A percentile compares a stretch with the other conserved stretches of the same genome.
Evolutionary conservation across 305 asterid genomes (phyloP).

Genomic region (Stenogyne calaminthoides): DNA sequence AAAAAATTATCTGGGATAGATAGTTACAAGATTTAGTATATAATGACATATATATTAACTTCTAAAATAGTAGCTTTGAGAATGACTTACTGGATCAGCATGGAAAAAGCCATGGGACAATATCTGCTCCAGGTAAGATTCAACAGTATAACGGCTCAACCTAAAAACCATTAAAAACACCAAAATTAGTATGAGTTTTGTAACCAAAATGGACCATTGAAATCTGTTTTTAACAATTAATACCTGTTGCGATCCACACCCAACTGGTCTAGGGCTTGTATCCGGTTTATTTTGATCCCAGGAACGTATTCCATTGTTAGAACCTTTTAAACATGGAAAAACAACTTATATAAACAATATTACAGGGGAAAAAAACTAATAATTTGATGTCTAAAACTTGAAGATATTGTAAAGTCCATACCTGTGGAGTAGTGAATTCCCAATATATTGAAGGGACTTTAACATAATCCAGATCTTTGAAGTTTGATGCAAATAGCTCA

Average conservation of each 20-base stretch:
- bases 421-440: constrained; percentile 95
- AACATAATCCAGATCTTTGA: constrained; percentile 79
- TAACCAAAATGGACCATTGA: neutral
- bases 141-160: constrained; percentile 95
- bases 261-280: constrained; percentile 79
- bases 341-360: constrained; percentile 14
- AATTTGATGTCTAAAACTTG: constrained; percentile 17
- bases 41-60: neutral
- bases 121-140: constrained; percentile 96
- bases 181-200: too few relatives aligned
- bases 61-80: constrained; percentile 4
- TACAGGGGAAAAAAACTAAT: constrained; percentile 17
- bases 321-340: constrained; percentile 43
- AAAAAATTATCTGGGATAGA: neutral
- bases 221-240: constrained; percentile 9
- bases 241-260: constrained; percentile 90
- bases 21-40: neutral
- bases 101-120: constrained; percentile 96
- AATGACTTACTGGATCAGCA: constrained; percentile 86
- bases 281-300: constrained; percentile 90
- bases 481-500: constrained; percentile 72
- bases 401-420: constrained; percentile 32
- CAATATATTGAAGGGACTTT: constrained; percentile 85
- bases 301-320: constrained; percentile 92
- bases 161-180: constrained; percentile 41